Conservation (phyloP, 2,329 filamentous ascomycete species). For the Dendryphion nanum region DNA sequence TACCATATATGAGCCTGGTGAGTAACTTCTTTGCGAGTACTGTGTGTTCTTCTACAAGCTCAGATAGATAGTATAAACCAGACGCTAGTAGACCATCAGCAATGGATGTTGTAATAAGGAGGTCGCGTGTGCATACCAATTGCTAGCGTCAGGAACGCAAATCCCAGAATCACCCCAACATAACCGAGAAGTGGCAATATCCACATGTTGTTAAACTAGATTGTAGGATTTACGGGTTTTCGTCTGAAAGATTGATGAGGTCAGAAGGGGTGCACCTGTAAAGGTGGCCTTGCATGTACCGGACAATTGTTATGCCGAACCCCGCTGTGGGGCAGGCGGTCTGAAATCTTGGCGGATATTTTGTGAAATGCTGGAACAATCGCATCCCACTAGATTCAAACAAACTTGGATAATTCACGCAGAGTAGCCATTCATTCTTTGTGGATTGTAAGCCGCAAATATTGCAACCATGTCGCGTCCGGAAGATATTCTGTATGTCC, state of each 20-base stretch:
- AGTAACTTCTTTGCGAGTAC: slow-evolving; percentile 88
- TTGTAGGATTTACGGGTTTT: not conserved
- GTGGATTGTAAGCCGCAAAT: not conserved
- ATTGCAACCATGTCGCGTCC: slow-evolving; percentile 80
- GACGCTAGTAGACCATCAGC: slow-evolving; percentile 59
- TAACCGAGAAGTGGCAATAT: slow-evolving; percentile 92
- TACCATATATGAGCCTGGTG: slow-evolving; percentile 76
- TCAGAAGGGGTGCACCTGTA: slow-evolving; percentile 1
- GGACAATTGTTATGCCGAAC: not conserved
- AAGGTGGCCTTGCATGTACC: not conserved
- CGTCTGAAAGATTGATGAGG: slow-evolving; percentile 4
- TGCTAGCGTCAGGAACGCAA: slow-evolving; percentile 89
- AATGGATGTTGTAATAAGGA: not conserved
- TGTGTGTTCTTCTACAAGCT: slow-evolving; percentile 96
- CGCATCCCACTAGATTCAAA: not conserved
- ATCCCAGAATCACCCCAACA: slow-evolving; percentile 80
- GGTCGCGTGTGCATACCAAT: slow-evolving; percentile 63
- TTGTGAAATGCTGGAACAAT: not conserved
- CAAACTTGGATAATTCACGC: too few relatives aligned
- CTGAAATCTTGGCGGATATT: slow-evolving; percentile 3
- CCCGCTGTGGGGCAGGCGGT: not conserved
- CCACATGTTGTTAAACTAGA: slow-evolving; percentile 68
- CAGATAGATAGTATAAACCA: slow-evolving; percentile 97
- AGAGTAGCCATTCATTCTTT: not conserved
- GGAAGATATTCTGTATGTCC: slow-evolving; percentile 81